Percentiles rank a stretch among this genome's conserved stretches.
These are phyloP conservation scores for Echinochloa phyllopogon DNA, from an alignment of 176 grass and related monocot species.

Conservation along the genomic window DNA sequence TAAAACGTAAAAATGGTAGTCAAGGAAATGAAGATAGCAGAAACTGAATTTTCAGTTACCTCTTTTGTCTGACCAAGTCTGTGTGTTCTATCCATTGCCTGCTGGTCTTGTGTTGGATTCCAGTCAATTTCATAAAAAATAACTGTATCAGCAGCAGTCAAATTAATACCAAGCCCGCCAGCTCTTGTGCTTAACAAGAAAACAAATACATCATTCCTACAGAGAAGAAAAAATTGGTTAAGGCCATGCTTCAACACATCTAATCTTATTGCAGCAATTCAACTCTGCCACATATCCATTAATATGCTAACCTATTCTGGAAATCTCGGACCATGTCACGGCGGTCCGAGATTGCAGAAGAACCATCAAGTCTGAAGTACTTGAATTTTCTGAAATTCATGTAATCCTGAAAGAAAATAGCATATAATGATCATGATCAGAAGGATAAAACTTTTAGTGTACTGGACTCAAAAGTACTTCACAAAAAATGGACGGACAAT, in stretches of 20 bases:
- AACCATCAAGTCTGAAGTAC: slow-evolving; percentile 96
- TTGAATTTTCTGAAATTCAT: slow-evolving; percentile 99
- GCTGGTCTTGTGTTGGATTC: slow-evolving; percentile 99
- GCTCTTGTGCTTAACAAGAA: slow-evolving; percentile 99
- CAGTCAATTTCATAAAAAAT: slow-evolving; percentile 99
- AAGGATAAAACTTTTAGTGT: background rate
- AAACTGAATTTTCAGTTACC: slow-evolving; percentile 53
- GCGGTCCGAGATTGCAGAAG: slow-evolving; percentile 86
- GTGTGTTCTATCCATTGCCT: slow-evolving; percentile 99
- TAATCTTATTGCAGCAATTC: slow-evolving; percentile 5
- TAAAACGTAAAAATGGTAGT: slow-evolving; percentile 22
- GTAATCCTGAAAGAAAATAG: slow-evolving; percentile 80
- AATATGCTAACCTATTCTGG: slow-evolving; percentile 69
- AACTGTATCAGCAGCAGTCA: slow-evolving; percentile 99
- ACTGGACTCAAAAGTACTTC: background rate
- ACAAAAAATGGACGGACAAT: background rate
- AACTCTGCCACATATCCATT: background rate
- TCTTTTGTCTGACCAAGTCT: slow-evolving; percentile 96
- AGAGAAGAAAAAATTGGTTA: slow-evolving; percentile 35
- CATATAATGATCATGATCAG: background rate
- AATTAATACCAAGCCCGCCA: slow-evolving; percentile 97
- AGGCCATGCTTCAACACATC: slow-evolving; percentile 41
- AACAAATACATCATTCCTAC: slow-evolving; percentile 99
- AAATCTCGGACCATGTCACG: slow-evolving; percentile 99
- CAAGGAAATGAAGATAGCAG: slow-evolving; percentile 30